Evolutionary conservation across 2,329 filamentous ascomycete species (phyloP), one percentile per base, ranked within the genome.

Genomic region (Diaporthe vexans): DNA sequence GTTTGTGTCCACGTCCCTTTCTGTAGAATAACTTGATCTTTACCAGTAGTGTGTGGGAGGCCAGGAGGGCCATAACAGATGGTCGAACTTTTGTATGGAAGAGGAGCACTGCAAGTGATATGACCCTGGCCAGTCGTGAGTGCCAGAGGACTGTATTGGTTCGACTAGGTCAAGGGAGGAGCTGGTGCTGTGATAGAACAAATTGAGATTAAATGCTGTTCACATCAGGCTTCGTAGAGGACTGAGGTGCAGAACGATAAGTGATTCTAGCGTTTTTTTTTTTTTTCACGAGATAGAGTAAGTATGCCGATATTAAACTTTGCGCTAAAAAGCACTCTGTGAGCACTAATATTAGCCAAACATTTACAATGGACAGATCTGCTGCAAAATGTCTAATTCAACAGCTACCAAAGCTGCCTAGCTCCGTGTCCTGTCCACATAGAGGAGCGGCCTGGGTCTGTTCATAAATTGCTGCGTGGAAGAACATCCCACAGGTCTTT

Each of bases 101-200:
- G 65, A 56, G 48, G 35, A 69, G 33, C n/a, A 51, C n/a, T 1
- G 21, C n/a, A 56, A 56, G 48, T 69, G 65, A 46, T 46, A 57
- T 46, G 35, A 57, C n/a, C 51, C 3, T 40, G 37, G 10, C 37
- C 37, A 40, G 37, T 13, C 10, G 37, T 40, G 37, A 13, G 37
- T 40, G 37, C 37, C 37, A 40, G 37, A 13, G 37, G 37, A 40
- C 37, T 33, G 15, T 33, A 10, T 43, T 57, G 51, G 19, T 17
- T n/a, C 24, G 10, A 40, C 37, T 13, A 40, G n/a, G n/a, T 46
- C 17, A 24, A 57, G 51, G n/a, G 35, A 46, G 67, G 35, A 46
- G 6, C 24, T 46, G 4, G 67, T 35, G 17, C 24, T 26, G 4
- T 35, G 67, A 24, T 51, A 57, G 51, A 51, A 35, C n/a, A 52